Percentiles rank a stretch among this genome's conserved stretches.
Evolutionary conservation across 441 rosid species (phyloP).

Genomic region (Corymbia citriodora): DNA sequence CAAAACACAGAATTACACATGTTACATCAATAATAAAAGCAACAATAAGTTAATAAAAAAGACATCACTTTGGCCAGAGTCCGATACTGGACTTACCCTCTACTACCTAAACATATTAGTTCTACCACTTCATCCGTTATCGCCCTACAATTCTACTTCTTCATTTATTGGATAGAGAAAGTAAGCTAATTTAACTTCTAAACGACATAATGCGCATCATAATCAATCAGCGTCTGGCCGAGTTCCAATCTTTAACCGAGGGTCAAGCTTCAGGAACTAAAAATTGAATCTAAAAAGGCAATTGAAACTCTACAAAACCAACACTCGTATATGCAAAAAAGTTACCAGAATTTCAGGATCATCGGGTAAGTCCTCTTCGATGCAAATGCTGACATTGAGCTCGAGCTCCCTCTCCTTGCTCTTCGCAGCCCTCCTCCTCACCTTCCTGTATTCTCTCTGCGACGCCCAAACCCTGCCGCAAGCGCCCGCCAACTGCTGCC

Average conservation of each 20-base stretch:
- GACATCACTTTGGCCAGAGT: background rate
- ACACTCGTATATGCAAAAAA: background rate
- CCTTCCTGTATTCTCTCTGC: constrained; percentile 63
- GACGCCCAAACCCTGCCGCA: constrained; percentile 21
- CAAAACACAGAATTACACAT: background rate
- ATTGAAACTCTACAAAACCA: background rate
- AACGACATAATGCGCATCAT: background rate
- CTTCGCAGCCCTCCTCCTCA: constrained; percentile 39
- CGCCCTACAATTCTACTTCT: background rate
- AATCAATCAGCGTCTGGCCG: background rate
- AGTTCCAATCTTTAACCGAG: background rate
- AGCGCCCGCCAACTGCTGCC: constrained; percentile 12
- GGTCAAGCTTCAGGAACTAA: background rate
- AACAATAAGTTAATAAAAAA: background rate
- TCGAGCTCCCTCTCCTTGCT: constrained; percentile 48
- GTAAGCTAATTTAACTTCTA: background rate
- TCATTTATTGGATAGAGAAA: background rate
- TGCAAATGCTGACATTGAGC: constrained; percentile 73
- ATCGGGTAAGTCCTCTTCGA: constrained; percentile 77
- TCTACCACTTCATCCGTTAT: background rate
- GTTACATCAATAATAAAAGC: background rate
- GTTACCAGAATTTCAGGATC: constrained; percentile 77
- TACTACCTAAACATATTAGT: background rate
- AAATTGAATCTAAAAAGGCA: background rate
- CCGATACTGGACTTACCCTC: background rate